Percentiles rank a stretch among this genome's conserved stretches.
Evolutionary conservation across 169 alveolate species (phyloP).

Genomic region (Cryptosporidium viatorum): DNA sequence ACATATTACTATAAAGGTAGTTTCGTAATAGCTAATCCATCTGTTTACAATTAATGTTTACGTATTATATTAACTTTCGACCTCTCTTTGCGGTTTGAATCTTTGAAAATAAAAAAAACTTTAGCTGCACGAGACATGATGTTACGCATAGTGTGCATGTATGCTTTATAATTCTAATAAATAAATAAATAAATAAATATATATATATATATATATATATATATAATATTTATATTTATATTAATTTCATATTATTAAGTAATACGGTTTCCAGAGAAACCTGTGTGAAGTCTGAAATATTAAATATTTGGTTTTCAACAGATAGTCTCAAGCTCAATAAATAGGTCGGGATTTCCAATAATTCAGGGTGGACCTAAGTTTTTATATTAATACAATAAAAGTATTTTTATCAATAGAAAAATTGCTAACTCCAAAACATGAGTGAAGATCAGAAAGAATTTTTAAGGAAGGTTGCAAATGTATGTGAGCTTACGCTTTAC

Average conservation of each 20-base stretch:
- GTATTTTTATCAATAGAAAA: background rate
- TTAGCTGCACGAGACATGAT: background rate
- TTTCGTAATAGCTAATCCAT: background rate
- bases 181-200: too few relatives aligned
- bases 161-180: slow-evolving; percentile 17
- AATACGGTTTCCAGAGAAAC: slow-evolving; percentile 1
- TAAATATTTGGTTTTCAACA: background rate
- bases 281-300: slow-evolving; percentile 8
- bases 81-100: slow-evolving; percentile 5
- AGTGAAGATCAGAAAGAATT: slow-evolving; percentile 53
- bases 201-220: background rate
- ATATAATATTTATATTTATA: background rate
- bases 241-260: background rate
- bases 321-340: background rate
- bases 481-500: slow-evolving; percentile 69
- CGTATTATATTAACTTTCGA: background rate
- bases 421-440: slow-evolving; percentile 4
- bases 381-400: background rate
- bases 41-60: background rate
- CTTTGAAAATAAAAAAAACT: background rate
- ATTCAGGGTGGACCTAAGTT: background rate
- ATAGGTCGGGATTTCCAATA: background rate
- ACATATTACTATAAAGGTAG: slow-evolving; percentile 20
- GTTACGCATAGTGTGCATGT: slow-evolving; percentile 70
- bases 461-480: slow-evolving; percentile 36